Base-by-base conservation (phyloP, 2,329 filamentous ascomycete species). In the Cordyceps javanica region DNA sequence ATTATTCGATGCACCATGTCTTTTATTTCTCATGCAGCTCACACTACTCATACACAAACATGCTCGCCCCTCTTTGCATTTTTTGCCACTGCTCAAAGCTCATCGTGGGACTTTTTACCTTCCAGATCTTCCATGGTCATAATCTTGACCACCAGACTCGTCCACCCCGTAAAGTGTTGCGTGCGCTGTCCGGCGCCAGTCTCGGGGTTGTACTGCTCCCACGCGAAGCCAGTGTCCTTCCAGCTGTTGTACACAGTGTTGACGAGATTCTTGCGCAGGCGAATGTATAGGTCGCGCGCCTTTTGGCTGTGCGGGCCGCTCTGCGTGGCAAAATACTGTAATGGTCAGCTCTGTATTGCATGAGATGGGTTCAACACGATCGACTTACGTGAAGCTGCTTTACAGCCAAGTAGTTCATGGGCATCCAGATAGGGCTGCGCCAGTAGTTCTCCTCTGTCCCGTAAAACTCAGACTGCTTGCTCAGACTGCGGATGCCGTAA, bases 91-190 rank as follows among this genome's bases (percentile, higher is more conserved):
- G n/a, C n/a, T n/a, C n/a, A 83, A 57, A 83, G 66, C 71, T 83
- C 81, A 63, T 82, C 79, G 62, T 68, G 72, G 21, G 57, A 66
- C 30, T 62, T 65, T 41, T 65, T 64, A 44, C 65, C 64, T 26
- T 62, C 62, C 23, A 90, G 68, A 64, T 95, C 88, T 7, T 91
- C 89, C 90, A 99, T 93, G 48, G 85, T 85, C 91, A 97, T 96
- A 64, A 99, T 90, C 78, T 96, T 97, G 46, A 97, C 92, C 49
- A 97, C 90, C 73, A 97, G 77, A 70, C 91, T 96, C n/a, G 94
- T 99, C 94, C 94, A 99, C 52, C 94, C 94, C 0, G 94, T 97
- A 70, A 99, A 99, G 73, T 97, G 93, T 78, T 97, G 91, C 5
- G 92, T 97, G 42, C 94, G 82, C 77, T 97, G 93, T n/a, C 94